A percentile compares a stretch with the other conserved stretches of the same genome.
These are phyloP conservation scores for Diaporthe sp. DNA, from an alignment of 2,329 filamentous ascomycete genomes.

Conservation along the genomic window DNA sequence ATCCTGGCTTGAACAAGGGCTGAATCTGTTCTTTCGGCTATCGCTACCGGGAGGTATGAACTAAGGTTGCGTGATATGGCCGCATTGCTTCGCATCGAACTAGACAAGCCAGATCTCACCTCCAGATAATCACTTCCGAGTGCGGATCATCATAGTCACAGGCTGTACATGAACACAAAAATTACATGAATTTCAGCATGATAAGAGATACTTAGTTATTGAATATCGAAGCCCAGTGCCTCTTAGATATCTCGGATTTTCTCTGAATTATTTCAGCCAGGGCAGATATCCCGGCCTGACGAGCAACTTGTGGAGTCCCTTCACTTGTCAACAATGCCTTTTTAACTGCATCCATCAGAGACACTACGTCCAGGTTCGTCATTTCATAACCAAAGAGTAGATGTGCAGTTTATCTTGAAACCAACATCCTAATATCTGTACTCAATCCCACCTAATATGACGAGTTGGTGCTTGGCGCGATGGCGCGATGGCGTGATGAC, in stretches of 20 bases:
- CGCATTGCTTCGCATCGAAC: background rate
- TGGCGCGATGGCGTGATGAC: slow-evolving; percentile 22
- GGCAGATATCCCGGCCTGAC: background rate
- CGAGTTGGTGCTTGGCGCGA: slow-evolving; percentile 2
- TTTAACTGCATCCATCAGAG: background rate
- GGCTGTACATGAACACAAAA: background rate
- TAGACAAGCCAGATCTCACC: background rate
- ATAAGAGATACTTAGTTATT: background rate
- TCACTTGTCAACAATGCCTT: background rate
- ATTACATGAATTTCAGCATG: background rate
- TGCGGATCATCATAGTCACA: background rate
- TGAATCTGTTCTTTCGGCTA: background rate
- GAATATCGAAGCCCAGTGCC: background rate
- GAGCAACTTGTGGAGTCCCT: background rate
- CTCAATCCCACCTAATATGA: background rate
- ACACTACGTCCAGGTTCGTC: background rate
- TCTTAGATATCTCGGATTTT: background rate
- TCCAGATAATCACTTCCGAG: background rate
- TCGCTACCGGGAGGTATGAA: background rate
- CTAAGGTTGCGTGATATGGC: background rate
- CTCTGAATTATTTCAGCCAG: background rate
- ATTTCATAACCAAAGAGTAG: background rate
- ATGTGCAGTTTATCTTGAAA: background rate
- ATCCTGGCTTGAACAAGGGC: background rate
- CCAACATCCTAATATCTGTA: background rate